Base-by-base conservation (phyloP, 306 rosid species). In the Lithocarpus polystachyus region DNA sequence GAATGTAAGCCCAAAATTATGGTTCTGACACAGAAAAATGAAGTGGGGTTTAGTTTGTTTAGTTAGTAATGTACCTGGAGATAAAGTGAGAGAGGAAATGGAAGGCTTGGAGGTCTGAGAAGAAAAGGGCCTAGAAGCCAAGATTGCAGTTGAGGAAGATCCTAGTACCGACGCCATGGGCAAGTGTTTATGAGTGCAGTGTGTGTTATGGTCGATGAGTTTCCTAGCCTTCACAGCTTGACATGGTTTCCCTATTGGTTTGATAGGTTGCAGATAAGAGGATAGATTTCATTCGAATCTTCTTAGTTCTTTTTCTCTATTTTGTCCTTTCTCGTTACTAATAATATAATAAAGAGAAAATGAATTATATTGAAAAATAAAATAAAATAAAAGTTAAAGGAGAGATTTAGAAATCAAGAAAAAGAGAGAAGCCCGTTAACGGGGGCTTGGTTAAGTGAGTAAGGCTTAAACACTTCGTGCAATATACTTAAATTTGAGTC, bases 101-200 rank as follows among this genome's bases (percentile, higher is more conserved):
- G 88, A 90, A 79, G 78, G 81, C 70, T 80, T 84, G 61, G 87
- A 83, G 52, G 90, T 56, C 48, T 83, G 59, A 35, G 90, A 88
- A 71, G 85, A 83, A 28, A 83, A 60, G 53, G 78, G 80, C 62
- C 89, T 92, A 28, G 95, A 82, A 74, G 95, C 85, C 53, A 91
- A 86, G 77, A 85, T 54, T 12, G 92, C 91, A 14, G 90, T 73
- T 4, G 95, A 90, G 81, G 89, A 89, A 78, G 93, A 79, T 83
- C 97, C 89, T 1, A 94, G 87, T 24, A 84, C 77, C 29, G 97
- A 91, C 20, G 97, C 91, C 99, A 94, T 94, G n/a, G 10, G 29
- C 19, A 26, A 52, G 52, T 31, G 51, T 6, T 51, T 48, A 57
- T 18, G n/a, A 40, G 37, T 56, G 57, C 55, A 3, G 53, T 59